Conservation (phyloP, 2,329 filamentous ascomycete genomes). For the Clonostachys solani region DNA sequence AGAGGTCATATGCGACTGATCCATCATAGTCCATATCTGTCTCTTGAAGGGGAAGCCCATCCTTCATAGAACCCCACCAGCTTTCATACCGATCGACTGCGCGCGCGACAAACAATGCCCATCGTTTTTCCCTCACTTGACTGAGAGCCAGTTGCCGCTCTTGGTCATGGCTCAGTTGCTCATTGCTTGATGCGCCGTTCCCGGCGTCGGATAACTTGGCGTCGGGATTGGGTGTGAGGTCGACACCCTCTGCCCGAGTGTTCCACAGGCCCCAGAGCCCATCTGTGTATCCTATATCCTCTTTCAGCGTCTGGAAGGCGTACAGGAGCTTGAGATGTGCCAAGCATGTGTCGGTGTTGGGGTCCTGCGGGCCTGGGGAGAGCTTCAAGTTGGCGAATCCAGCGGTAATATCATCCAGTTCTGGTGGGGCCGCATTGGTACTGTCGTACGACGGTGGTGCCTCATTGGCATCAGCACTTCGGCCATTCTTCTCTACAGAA, state of each 20-base stretch:
- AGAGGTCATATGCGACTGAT: constrained; percentile 19
- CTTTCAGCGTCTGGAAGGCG: constrained; percentile 62
- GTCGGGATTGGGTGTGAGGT: constrained; percentile 2
- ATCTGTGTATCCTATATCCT: constrained; percentile 61
- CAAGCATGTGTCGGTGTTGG: constrained; percentile 51
- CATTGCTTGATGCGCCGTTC: constrained; percentile 1
- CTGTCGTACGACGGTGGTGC: too few relatives aligned
- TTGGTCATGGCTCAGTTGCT: constrained; percentile 14
- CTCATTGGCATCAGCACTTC: too few relatives aligned
- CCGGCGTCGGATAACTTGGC: constrained; percentile 12
- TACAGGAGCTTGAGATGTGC: constrained; percentile 72
- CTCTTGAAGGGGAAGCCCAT: constrained; percentile 21
- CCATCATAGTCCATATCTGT: constrained; percentile 22
- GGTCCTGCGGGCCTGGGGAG: neutral
- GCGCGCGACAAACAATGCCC: constrained; percentile 64
- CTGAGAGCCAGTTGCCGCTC: constrained; percentile 26
- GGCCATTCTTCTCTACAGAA: too few relatives aligned
- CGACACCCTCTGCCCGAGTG: constrained; percentile 20
- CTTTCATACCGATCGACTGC: constrained; percentile 64
- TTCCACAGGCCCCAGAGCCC: constrained; percentile 63
- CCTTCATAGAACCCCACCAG: constrained; percentile 52
- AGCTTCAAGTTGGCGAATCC: neutral
- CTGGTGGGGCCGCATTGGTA: too few relatives aligned
- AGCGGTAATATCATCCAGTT: too few relatives aligned
- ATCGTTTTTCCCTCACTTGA: constrained; percentile 65